phyloP scores from a whole-genome alignment of 2,329 filamentous ascomycete species.

The Sporothrix pallida region DNA sequence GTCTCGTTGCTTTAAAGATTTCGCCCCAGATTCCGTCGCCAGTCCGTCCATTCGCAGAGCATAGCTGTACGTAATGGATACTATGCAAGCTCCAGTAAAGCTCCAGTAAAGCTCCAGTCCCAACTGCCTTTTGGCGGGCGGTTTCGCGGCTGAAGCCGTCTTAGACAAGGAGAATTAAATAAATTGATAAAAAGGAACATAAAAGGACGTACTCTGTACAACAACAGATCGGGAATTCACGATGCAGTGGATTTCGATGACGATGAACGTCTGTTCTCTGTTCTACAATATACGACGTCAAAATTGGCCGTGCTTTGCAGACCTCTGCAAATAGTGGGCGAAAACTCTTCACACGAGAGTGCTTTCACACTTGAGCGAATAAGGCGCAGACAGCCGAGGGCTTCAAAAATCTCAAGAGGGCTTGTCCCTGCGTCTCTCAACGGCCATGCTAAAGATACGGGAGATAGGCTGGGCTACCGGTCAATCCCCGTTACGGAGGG shows the following conservation, averaged over 20 bases:
- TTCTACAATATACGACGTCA: neutral
- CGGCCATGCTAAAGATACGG: constrained; percentile 17
- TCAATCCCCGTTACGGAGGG: neutral
- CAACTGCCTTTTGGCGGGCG: neutral
- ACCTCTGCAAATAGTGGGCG: neutral
- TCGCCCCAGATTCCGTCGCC: constrained; percentile 27
- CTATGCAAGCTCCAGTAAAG: neutral
- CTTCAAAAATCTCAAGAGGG: neutral
- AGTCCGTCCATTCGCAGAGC: constrained; percentile 34
- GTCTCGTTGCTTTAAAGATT: neutral
- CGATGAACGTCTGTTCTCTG: neutral
- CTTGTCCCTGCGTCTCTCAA: neutral
- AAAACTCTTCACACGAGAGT: neutral
- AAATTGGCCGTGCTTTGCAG: neutral
- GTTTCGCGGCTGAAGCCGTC: constrained; percentile 24
- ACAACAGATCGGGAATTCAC: constrained; percentile 3
- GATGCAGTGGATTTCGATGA: constrained; percentile 10
- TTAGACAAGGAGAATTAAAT: neutral
- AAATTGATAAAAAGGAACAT: neutral
- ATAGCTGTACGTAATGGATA: constrained; percentile 35
- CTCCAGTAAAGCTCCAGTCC: neutral
- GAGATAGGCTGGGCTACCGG: constrained; percentile 14
- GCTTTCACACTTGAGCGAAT: neutral
- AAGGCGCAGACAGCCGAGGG: neutral
- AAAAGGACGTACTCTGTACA: neutral